Conservation (phyloP, 2,329 filamentous ascomycete genomes). For the Tolypocladium cylindrosporum region DNA sequence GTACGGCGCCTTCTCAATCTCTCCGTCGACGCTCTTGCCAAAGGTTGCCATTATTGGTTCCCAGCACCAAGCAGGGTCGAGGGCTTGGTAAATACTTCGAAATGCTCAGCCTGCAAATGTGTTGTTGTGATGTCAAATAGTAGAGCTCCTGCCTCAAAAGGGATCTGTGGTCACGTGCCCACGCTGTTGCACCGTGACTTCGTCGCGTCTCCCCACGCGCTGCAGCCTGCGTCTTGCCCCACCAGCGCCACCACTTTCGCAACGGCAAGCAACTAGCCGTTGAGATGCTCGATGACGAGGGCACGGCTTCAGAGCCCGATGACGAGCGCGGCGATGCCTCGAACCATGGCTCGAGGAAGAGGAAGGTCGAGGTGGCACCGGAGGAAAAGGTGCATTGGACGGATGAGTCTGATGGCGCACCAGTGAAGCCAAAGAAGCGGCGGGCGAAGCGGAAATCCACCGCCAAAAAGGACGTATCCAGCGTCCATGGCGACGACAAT, state of each 20-base stretch:
- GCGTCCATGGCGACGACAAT: slow-evolving; percentile 11
- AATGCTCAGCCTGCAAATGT: background rate
- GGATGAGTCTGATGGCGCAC: slow-evolving; percentile 51
- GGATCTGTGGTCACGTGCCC: background rate
- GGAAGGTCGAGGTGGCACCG: slow-evolving; percentile 25
- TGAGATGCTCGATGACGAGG: slow-evolving; percentile 15
- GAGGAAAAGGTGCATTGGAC: slow-evolving; percentile 41
- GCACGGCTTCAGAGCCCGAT: slow-evolving; percentile 11
- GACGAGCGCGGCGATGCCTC: slow-evolving; percentile 2
- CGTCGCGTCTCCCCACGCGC: background rate
- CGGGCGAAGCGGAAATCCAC: slow-evolving; percentile 18
- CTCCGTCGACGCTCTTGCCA: slow-evolving; percentile 78
- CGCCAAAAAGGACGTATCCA: slow-evolving; percentile 12
- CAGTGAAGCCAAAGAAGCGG: slow-evolving; percentile 39
- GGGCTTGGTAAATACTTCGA: background rate
- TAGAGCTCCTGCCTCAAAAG: background rate
- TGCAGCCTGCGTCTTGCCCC: background rate
- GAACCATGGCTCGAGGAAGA: slow-evolving; percentile 17
- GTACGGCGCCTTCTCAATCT: slow-evolving; percentile 71
- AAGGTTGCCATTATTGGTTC: background rate
- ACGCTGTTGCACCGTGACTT: background rate
- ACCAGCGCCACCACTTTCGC: background rate
- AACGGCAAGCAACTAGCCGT: slow-evolving; percentile 7
- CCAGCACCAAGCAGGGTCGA: background rate
- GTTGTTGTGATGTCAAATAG: background rate